phyloP scores from a whole-genome alignment of 768 basidiomycete species.

The Kwoniella sp. region DNA sequence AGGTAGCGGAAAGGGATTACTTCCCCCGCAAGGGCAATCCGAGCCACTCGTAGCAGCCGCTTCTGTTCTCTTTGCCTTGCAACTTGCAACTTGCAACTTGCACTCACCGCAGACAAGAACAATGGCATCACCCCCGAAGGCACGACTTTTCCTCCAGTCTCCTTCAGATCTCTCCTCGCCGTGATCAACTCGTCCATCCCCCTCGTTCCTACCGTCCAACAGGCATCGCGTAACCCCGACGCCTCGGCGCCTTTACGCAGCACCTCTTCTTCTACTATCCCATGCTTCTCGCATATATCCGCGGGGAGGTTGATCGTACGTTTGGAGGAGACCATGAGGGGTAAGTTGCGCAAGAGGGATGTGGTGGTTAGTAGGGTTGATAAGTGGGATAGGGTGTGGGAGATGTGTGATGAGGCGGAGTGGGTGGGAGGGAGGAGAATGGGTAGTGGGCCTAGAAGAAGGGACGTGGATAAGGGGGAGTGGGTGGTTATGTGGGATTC shows the following conservation, averaged over 20 bases:
- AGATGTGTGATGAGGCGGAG: conserved; percentile 36
- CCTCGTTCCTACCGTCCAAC: conserved; percentile 52
- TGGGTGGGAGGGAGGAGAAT: conserved; percentile 50
- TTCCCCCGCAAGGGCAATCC: too few species aligned
- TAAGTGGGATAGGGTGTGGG: conserved; percentile 54
- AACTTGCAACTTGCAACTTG: too few species aligned
- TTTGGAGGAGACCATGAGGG: conserved; percentile 40
- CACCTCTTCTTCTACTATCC: conserved; percentile 52
- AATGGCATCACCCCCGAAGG: conserved; percentile 47
- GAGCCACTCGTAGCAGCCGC: too few species aligned
- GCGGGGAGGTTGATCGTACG: conserved; percentile 45
- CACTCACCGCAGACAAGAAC: conserved; percentile 52
- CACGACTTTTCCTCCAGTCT: conserved; percentile 39
- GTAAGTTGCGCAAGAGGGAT: conserved; percentile 48
- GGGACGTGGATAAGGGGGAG: conserved; percentile 45
- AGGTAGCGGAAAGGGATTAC: too few species aligned
- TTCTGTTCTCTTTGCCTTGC: too few species aligned
- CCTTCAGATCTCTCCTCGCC: conserved; percentile 52
- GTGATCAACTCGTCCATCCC: conserved; percentile 56
- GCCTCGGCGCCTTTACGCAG: conserved; percentile 62
- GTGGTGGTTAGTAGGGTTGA: conserved; percentile 48
- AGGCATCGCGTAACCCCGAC: conserved; percentile 46
- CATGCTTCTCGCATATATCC: conserved; percentile 44
- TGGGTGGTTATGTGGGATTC: conserved; percentile 43
- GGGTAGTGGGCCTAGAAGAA: conserved; percentile 52